These are phyloP conservation scores for Cryphonectria naterciae DNA, from an alignment of 2,329 filamentous ascomycete genomes.

Conservation along the genomic window DNA sequence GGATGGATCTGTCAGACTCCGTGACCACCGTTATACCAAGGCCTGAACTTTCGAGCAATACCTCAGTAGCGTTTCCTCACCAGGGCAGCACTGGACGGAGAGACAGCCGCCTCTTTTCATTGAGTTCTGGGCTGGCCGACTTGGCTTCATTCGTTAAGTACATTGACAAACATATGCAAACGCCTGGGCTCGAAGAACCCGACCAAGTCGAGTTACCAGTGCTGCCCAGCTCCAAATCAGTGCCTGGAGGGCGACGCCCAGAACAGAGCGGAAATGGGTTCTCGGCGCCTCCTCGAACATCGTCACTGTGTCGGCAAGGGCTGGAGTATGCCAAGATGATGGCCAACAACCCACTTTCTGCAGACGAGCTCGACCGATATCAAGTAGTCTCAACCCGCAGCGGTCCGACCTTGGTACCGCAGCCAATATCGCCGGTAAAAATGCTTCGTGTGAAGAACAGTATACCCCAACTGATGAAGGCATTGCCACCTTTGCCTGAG, in stretches of 20 bases:
- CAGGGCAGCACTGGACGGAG: slow-evolving; percentile 17
- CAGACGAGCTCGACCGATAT: slow-evolving; percentile 22
- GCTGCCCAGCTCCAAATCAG: neutral
- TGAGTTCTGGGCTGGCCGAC: slow-evolving; percentile 32
- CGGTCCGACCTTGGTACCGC: slow-evolving; percentile 47
- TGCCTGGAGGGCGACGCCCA: neutral
- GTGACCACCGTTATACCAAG: neutral
- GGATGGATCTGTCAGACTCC: neutral
- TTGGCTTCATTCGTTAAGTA: slow-evolving; percentile 33
- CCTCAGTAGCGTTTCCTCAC: neutral
- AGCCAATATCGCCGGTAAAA: slow-evolving; percentile 51
- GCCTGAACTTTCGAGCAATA: neutral
- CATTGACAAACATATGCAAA: slow-evolving; percentile 29
- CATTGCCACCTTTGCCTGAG: slow-evolving; percentile 50
- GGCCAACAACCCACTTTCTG: slow-evolving; percentile 4
- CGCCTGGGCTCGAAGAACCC: neutral
- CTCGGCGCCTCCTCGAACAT: slow-evolving; percentile 21
- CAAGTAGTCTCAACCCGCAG: slow-evolving; percentile 27
- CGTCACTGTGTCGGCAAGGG: slow-evolving; percentile 23
- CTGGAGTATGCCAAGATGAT: slow-evolving; percentile 17
- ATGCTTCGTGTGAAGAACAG: slow-evolving; percentile 53
- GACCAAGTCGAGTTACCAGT: neutral
- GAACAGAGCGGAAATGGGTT: neutral
- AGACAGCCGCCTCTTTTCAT: slow-evolving; percentile 31
- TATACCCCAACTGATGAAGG: slow-evolving; percentile 57